Evolutionary conservation across 1,139 yeast genomes (phyloP), one percentile per base, ranked within the genome.

Genomic region (Blastobotrys elegans): DNA sequence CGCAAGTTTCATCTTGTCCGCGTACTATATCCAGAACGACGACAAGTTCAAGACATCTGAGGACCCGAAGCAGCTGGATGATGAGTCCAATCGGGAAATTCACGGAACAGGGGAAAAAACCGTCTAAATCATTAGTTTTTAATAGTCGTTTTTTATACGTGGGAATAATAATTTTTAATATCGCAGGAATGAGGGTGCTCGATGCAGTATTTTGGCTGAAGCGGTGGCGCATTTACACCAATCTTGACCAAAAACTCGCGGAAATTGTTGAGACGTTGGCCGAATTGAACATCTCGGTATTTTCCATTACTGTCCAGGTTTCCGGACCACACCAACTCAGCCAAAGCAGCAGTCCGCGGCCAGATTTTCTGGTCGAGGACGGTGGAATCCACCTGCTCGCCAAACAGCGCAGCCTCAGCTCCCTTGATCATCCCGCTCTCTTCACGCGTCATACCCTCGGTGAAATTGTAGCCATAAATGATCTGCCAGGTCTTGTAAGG

Each of bases 401-500:
- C 59, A 75, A 77, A 74, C 21, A 72, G 56, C 0, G 73, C 67
- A 3, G 62, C 73, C 49, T 72, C 75, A 1, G 70, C 75, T 3
- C 78, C 79, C 29, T 70, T 49, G 17, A 74, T 61, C 44, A 66
- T 72, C 4, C 50, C 36, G 16, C 50, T 50, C 53, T 74, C 68
- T 13, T 45, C 37, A 1, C 47, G 53, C 5, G 52, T 46, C 32
- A 54, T 41, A 13, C 43, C 47, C 10, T 43, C 46, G 16, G 47
- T 46, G 47, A 72, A 63, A 50, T 73, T 74, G 50, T 61, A 71
- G 40, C 60, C 56, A 55, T 72, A 72, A 29, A 74, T 71, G 41
- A 73, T 58, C 56, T 73, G 77, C 75, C 74, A 72, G 8, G 74
- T 66, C 53, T 72, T 73, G 59, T 73, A 73, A 1, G 76, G 76